phyloP scores from a whole-genome alignment of 129 eudicot genomes.

The Artemisia argyi region DNA sequence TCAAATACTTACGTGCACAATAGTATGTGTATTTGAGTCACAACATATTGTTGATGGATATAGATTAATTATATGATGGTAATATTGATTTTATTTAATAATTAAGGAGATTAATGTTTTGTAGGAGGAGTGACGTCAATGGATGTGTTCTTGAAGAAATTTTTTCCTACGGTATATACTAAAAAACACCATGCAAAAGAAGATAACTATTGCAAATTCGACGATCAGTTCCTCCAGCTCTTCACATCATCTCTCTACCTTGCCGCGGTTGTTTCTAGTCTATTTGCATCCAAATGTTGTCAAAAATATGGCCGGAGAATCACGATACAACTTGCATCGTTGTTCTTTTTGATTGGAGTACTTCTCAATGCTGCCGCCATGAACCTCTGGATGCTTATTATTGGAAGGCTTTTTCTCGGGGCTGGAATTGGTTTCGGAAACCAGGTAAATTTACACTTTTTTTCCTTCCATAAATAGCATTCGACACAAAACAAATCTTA shows the following conservation, averaged over 20 bases:
- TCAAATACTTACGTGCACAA: too few species aligned
- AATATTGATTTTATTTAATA: background rate
- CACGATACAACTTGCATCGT: slow-evolving; percentile 52
- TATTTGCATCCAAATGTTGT: slow-evolving; percentile 49
- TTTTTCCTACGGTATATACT: slow-evolving; percentile 51
- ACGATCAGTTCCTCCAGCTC: slow-evolving; percentile 55
- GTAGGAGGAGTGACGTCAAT: slow-evolving; percentile 73
- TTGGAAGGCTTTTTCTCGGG: slow-evolving; percentile 60
- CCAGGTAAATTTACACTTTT: slow-evolving; percentile 33
- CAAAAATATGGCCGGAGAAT: slow-evolving; percentile 44
- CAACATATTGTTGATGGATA: too few species aligned
- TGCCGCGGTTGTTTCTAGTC: slow-evolving; percentile 47
- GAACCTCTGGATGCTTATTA: slow-evolving; percentile 51
- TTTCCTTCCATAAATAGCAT: background rate
- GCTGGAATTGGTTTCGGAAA: slow-evolving; percentile 74
- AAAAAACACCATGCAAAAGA: slow-evolving; percentile 50
- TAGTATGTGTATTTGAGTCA: too few species aligned
- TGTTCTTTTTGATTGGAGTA: slow-evolving; percentile 53
- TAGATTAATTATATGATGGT: too few species aligned
- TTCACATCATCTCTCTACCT: slow-evolving; percentile 77
- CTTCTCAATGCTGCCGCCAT: slow-evolving; percentile 31
- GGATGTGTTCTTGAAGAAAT: slow-evolving; percentile 61
- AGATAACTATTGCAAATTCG: slow-evolving; percentile 67
- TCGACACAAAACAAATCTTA: too few species aligned
- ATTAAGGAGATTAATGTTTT: background rate